These are phyloP conservation scores for Flaveria brownii DNA, from an alignment of 129 eudicot species.

Conservation along the genomic window DNA sequence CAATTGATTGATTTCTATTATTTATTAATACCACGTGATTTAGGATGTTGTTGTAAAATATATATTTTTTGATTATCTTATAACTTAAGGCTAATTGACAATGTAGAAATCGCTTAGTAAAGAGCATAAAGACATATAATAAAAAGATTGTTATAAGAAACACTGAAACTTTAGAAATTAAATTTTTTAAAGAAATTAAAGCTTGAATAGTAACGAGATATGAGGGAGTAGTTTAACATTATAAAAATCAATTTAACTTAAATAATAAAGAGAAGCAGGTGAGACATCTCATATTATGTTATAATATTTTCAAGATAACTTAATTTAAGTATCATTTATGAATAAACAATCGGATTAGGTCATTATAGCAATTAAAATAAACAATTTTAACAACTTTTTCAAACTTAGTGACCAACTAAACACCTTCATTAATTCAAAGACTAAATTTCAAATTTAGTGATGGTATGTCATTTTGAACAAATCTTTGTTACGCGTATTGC, in stretches of 20 bases:
- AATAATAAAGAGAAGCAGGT: background rate
- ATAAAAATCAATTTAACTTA: background rate
- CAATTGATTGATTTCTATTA: background rate
- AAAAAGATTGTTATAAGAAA: too few species aligned
- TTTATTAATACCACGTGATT: constrained; percentile 19
- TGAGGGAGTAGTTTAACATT: background rate
- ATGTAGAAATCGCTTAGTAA: background rate
- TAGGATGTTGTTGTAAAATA: background rate
- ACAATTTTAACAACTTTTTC: background rate
- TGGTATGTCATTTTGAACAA: too few species aligned
- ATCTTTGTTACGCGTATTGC: too few species aligned
- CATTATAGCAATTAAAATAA: too few species aligned
- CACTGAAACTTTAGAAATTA: too few species aligned
- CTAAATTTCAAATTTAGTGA: too few species aligned
- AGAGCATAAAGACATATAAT: too few species aligned
- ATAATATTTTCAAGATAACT: background rate
- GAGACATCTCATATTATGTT: background rate
- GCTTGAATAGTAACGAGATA: too few species aligned
- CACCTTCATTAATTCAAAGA: background rate
- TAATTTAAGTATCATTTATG: too few species aligned
- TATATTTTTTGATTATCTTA: background rate
- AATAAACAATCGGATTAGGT: too few species aligned
- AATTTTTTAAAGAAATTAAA: too few species aligned
- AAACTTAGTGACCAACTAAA: background rate
- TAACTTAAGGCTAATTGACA: background rate